phyloP scores from a whole-genome alignment of 2,329 filamentous ascomycete genomes.

The Fusarium continuum region DNA sequence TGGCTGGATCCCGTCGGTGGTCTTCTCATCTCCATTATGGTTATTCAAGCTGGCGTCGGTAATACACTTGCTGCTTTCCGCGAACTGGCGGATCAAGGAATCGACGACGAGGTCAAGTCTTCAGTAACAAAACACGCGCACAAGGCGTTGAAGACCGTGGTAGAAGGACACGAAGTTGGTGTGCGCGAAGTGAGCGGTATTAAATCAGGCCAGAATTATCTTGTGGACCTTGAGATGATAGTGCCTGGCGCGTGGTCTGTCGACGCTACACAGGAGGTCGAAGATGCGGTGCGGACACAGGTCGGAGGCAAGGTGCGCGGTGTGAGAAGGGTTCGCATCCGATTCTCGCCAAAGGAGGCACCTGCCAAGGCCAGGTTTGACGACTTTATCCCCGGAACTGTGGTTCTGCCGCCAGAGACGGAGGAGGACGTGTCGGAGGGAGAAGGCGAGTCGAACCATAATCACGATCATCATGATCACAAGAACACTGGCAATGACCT shows the following conservation, averaged over 20 bases:
- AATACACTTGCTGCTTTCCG: slow-evolving; percentile 85
- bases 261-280: slow-evolving; percentile 73
- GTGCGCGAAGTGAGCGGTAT: slow-evolving; percentile 84
- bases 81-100: slow-evolving; percentile 89
- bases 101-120: slow-evolving; percentile 83
- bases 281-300: slow-evolving; percentile 75
- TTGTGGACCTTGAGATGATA: slow-evolving; percentile 87
- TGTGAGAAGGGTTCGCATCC: slow-evolving; percentile 82
- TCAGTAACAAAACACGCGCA: slow-evolving; percentile 73
- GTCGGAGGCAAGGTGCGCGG: slow-evolving; percentile 83
- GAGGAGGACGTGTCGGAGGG: slow-evolving; percentile 51
- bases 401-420: slow-evolving; percentile 70
- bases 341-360: slow-evolving; percentile 78
- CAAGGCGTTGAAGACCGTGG: slow-evolving; percentile 65
- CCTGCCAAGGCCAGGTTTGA: slow-evolving; percentile 70
- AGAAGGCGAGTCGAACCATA: slow-evolving; percentile 44
- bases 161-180: slow-evolving; percentile 68
- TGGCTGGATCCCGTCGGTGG: slow-evolving; percentile 97
- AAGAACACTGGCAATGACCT: slow-evolving; percentile 41
- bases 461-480: slow-evolving; percentile 52
- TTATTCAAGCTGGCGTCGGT: slow-evolving; percentile 86
- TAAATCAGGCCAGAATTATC: slow-evolving; percentile 96
- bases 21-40: slow-evolving; percentile 90
- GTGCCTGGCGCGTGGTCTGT: slow-evolving; percentile 82
- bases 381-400: slow-evolving; percentile 77